Evolutionary conservation across 148 eudicot genomes (phyloP).

Genomic region (Mesembryanthemum crystallinum): DNA sequence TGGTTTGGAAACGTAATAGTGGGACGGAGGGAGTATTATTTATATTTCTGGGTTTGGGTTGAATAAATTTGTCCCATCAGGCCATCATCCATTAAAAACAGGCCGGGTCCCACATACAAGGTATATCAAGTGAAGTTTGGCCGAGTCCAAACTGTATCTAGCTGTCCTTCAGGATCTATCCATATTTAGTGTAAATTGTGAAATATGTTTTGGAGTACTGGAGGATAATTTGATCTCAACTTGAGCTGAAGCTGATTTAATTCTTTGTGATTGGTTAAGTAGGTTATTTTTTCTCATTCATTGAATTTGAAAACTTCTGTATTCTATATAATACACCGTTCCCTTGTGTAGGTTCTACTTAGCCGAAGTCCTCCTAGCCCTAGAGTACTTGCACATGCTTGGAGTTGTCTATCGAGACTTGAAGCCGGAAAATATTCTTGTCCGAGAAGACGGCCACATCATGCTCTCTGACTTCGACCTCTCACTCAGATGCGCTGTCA

Average conservation of each 20-base stretch:
- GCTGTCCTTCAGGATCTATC: not conserved
- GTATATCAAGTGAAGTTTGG: too few species aligned
- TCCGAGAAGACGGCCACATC: slow-evolving; percentile 91
- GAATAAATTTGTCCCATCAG: too few species aligned
- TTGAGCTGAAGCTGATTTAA: too few species aligned
- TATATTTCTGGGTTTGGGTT: too few species aligned
- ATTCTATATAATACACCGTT: not conserved
- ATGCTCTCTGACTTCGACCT: slow-evolving; percentile 95
- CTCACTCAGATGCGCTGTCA: slow-evolving; percentile 78
- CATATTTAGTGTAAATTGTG: not conserved
- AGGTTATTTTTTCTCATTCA: too few species aligned
- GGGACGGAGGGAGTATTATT: too few species aligned
- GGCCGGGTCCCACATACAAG: too few species aligned
- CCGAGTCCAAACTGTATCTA: too few species aligned
- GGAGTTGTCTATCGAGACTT: slow-evolving; percentile 86
- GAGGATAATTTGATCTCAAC: too few species aligned
- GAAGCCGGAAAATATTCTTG: slow-evolving; percentile 86
- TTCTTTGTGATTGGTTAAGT: not conserved
- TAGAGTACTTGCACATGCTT: slow-evolving; percentile 92
- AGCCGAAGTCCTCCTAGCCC: slow-evolving; percentile 87
- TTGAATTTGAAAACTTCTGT: not conserved
- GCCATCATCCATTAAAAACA: too few species aligned
- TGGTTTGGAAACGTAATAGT: too few species aligned
- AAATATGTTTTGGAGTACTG: not conserved
- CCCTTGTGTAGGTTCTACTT: slow-evolving; percentile 63